A percentile compares a stretch with the other conserved stretches of the same genome.
Conservation (phyloP, 352 stramenopile genomes). For the Globisporangium yorkense region DNA sequence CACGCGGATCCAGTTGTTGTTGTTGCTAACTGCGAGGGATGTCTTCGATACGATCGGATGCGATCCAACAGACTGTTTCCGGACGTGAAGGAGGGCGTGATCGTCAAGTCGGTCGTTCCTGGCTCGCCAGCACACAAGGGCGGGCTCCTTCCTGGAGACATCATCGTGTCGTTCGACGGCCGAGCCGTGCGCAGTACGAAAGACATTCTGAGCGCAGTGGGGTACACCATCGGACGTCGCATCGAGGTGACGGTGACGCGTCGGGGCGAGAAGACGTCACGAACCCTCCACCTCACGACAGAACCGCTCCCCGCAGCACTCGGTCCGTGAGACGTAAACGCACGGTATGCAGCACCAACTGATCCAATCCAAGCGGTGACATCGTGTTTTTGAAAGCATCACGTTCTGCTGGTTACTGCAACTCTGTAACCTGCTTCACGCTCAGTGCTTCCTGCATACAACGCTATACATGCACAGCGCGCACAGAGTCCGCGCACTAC, state of each 20-base stretch:
- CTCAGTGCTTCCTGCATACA: too few relatives aligned
- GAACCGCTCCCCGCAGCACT: constrained; percentile 48
- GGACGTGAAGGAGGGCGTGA: constrained; percentile 71
- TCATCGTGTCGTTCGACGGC: constrained; percentile 73
- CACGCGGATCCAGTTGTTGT: neutral
- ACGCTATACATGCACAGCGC: too few relatives aligned
- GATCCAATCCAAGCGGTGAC: too few relatives aligned
- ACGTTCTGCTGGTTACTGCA: too few relatives aligned
- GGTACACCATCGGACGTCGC: constrained; percentile 63
- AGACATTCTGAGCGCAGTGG: constrained; percentile 62
- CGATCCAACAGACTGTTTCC: constrained; percentile 42
- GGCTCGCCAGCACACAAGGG: constrained; percentile 78
- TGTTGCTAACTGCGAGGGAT: neutral
- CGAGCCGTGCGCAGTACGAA: constrained; percentile 70
- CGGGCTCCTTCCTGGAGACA: constrained; percentile 62
- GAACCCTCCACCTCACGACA: constrained; percentile 50
- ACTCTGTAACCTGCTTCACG: too few relatives aligned
- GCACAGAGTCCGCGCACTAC: too few relatives aligned
- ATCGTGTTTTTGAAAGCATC: too few relatives aligned
- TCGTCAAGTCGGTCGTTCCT: constrained; percentile 75
- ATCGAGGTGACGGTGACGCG: constrained; percentile 66
- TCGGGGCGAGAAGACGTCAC: constrained; percentile 38
- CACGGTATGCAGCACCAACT: too few relatives aligned
- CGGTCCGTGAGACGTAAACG: constrained; percentile 1
- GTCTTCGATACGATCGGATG: neutral